These are phyloP conservation scores for Biscogniauxia marginata DNA, from an alignment of 2,329 filamentous ascomycete species.

Conservation along the genomic window DNA sequence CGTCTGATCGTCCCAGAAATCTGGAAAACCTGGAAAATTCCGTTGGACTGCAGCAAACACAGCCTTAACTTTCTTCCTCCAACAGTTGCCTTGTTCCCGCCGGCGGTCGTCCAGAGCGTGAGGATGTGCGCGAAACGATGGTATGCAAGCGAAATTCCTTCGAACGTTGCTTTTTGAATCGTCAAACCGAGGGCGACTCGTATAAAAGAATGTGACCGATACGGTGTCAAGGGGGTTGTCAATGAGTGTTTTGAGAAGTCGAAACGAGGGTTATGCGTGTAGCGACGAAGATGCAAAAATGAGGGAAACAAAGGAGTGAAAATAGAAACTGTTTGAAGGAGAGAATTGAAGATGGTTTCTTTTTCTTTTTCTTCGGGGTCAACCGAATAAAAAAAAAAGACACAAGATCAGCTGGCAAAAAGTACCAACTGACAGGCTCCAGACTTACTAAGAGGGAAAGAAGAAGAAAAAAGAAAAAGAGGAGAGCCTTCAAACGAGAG, in stretches of 20 bases:
- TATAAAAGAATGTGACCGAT: background rate
- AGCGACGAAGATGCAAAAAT: background rate
- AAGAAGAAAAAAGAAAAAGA: background rate
- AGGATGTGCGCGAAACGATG: background rate
- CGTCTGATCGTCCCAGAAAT: constrained; percentile 11
- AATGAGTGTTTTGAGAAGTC: no score
- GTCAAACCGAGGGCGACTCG: background rate
- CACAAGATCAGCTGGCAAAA: background rate
- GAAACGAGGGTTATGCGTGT: background rate
- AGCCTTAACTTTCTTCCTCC: background rate
- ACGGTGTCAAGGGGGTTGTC: background rate
- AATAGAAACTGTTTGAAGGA: background rate
- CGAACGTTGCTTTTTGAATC: constrained; percentile 1
- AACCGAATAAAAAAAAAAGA: background rate
- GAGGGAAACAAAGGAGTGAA: background rate
- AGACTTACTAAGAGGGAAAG: background rate
- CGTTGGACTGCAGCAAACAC: constrained; percentile 16
- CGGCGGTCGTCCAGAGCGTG: constrained; percentile 3
- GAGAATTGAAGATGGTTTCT: background rate
- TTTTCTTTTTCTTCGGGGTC: background rate
- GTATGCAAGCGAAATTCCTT: background rate
- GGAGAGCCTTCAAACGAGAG: constrained; percentile 2
- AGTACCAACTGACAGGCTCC: background rate
- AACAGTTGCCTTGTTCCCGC: constrained; percentile 7
- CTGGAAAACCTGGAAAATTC: constrained; percentile 16